These are phyloP conservation scores for Metschnikowia gelsemii DNA, from an alignment of 805 yeast genomes.

Conservation along the genomic window DNA sequence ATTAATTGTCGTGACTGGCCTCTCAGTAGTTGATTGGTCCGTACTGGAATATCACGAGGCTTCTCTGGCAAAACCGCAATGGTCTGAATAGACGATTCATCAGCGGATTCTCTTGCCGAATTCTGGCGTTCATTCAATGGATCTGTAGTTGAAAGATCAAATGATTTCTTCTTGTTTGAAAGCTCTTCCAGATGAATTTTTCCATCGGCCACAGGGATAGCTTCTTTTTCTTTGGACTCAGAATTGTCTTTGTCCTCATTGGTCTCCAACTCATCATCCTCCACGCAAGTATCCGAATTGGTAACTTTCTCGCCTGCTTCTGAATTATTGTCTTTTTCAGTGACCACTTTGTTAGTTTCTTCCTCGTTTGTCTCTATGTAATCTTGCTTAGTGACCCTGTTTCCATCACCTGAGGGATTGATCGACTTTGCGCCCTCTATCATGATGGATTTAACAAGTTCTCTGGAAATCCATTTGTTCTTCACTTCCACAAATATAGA, in stretches of 20 bases:
- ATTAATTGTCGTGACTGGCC: conserved; percentile 16
- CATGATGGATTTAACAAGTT: background rate
- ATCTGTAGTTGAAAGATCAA: background rate
- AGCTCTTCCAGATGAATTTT: background rate
- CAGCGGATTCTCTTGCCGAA: too few species aligned
- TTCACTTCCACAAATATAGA: conserved; percentile 27
- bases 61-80: background rate
- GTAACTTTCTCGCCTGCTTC: too few species aligned
- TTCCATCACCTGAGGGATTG: too few species aligned
- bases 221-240: background rate
- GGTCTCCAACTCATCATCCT: too few species aligned
- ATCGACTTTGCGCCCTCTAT: background rate
- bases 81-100: too few species aligned
- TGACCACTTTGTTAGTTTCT: too few species aligned
- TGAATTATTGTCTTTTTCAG: too few species aligned
- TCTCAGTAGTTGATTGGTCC: background rate
- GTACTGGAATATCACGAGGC: background rate
- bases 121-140: too few species aligned
- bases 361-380: too few species aligned
- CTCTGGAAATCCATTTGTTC: conserved; percentile 29
- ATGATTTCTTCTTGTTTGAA: background rate
- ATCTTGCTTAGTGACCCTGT: too few species aligned
- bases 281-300: too few species aligned
- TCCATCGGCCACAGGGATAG: background rate
- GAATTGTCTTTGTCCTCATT: background rate